Percentiles rank a stretch among this genome's conserved stretches.
phyloP scores from a whole-genome alignment of 2,329 filamentous ascomycete genomes.

The Fusarium transvaalense region DNA sequence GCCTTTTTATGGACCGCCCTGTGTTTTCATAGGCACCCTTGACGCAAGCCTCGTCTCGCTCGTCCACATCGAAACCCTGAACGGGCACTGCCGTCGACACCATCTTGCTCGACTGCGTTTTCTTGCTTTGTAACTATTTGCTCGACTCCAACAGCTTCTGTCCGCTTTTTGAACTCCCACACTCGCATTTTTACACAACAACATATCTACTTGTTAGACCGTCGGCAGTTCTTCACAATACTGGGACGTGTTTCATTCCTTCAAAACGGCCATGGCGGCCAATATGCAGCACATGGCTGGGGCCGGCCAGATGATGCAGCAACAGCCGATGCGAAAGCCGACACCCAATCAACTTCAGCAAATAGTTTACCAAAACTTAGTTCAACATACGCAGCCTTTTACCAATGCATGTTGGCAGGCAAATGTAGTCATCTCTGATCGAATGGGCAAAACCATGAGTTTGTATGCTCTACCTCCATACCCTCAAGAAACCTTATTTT shows the following conservation, averaged over 20 bases:
- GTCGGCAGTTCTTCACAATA: constrained; percentile 17
- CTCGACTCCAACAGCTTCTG: neutral
- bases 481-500: constrained; percentile 18
- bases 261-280: constrained; percentile 67
- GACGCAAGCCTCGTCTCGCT: constrained; percentile 41
- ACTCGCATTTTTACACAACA: neutral
- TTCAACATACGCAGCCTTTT: constrained; percentile 51
- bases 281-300: constrained; percentile 70
- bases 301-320: constrained; percentile 61
- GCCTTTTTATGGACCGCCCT: constrained; percentile 52
- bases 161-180: constrained; percentile 6
- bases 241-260: constrained; percentile 40
- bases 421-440: constrained; percentile 54
- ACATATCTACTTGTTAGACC: constrained; percentile 18
- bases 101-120: constrained; percentile 3
- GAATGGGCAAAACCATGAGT: constrained; percentile 58
- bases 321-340: constrained; percentile 56
- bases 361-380: constrained; percentile 57
- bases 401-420: constrained; percentile 57
- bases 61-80: constrained; percentile 13
- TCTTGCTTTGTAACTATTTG: neutral
- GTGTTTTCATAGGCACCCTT: constrained; percentile 50
- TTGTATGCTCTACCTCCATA: constrained; percentile 52
- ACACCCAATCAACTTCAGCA: constrained; percentile 52
- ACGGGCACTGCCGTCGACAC: neutral